Evolutionary conservation across 2,329 filamentous ascomycete species (phyloP).

Genomic region (Aspergillus candidus): DNA sequence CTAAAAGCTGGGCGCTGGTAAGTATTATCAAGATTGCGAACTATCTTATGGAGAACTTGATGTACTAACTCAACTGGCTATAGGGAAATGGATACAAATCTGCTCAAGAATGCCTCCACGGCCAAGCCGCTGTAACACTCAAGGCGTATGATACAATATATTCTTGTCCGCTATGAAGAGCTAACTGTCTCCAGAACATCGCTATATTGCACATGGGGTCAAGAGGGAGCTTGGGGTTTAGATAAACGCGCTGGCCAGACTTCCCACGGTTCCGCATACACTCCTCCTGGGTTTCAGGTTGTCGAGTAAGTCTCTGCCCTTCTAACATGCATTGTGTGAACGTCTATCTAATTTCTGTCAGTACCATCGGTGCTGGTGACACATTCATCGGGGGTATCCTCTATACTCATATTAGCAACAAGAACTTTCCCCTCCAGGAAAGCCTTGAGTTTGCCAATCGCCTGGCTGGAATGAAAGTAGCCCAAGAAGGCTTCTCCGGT

Average conservation of each 20-base stretch:
- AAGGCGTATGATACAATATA: conserved; percentile 40
- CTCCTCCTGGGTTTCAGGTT: conserved; percentile 37
- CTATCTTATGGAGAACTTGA: background rate
- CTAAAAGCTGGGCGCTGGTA: conserved; percentile 64
- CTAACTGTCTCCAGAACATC: conserved; percentile 34
- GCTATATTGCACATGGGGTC: conserved; percentile 56
- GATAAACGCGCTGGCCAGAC: conserved; percentile 29
- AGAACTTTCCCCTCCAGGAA: conserved; percentile 44
- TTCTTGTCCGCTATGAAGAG: background rate
- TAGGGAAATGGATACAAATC: conserved; percentile 38
- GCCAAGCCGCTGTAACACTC: conserved; percentile 35
- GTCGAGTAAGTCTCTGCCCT: conserved; percentile 51
- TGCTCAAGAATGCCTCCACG: conserved; percentile 48
- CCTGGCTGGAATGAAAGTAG: conserved; percentile 62
- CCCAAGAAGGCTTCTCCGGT: conserved; percentile 58
- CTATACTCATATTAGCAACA: conserved; percentile 51
- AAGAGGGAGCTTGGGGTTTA: conserved; percentile 47
- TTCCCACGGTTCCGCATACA: conserved; percentile 42
- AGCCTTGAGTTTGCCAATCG: conserved; percentile 58
- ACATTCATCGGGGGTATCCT: conserved; percentile 69
- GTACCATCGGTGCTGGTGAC: conserved; percentile 67
- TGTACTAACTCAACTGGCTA: background rate
- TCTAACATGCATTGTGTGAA: conserved; percentile 6
- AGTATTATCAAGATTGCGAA: background rate
- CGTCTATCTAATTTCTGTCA: conserved; percentile 29